Conservation (phyloP, 164 flowering plant genomes). For the Macadamia tetraphylla region DNA sequence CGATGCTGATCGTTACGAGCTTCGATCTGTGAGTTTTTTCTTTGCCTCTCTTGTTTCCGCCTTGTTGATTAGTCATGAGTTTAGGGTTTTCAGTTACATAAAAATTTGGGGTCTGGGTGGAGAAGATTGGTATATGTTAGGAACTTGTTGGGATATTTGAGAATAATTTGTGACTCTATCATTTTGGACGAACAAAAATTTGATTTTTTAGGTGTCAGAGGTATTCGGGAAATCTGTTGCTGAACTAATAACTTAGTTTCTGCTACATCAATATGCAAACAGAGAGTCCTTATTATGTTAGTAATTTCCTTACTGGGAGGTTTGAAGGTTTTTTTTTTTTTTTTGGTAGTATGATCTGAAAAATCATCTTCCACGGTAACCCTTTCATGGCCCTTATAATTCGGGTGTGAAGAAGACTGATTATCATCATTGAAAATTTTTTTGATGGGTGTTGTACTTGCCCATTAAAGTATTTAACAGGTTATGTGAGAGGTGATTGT, state of each 20-base stretch:
- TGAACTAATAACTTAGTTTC: not conserved
- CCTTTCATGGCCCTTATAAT: not conserved
- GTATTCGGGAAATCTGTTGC: no score
- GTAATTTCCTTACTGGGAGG: not conserved
- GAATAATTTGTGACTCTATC: no score
- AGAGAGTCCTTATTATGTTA: not conserved
- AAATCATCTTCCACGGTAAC: not conserved
- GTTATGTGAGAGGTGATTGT: constrained; percentile 14
- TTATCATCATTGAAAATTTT: not conserved
- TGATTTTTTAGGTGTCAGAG: no score
- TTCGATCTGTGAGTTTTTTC: constrained; percentile 3
- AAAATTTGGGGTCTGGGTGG: not conserved
- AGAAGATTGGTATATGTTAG: no score
- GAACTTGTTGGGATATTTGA: no score
- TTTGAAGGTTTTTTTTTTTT: no score
- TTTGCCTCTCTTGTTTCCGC: not conserved
- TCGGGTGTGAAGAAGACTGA: not conserved
- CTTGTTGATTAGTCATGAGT: not conserved
- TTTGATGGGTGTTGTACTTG: constrained; percentile 3
- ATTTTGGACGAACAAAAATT: no score
- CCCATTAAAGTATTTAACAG: constrained; percentile 18
- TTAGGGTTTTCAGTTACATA: not conserved
- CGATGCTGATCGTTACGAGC: constrained; percentile 1
- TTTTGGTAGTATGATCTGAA: not conserved
- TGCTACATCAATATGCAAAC: not conserved